Evolutionary conservation across 164 flowering plant species (phyloP).

Genomic region (Saururus chinensis): DNA sequence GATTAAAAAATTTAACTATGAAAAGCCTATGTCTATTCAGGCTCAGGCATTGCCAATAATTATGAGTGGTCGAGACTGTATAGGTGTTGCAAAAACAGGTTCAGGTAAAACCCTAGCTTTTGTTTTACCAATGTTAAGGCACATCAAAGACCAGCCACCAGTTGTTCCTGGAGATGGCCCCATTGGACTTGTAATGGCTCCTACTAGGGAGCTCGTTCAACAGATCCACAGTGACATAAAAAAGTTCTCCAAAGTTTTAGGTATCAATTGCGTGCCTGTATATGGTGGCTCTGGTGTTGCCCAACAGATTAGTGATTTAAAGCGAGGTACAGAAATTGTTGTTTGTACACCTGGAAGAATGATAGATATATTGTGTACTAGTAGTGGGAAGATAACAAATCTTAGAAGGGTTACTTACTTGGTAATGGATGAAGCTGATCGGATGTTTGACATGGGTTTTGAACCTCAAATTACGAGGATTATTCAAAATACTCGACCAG

Average conservation of each 20-base stretch:
- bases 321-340: conserved; percentile 89
- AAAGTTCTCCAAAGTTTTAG: conserved; percentile 73
- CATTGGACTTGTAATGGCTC: conserved; percentile 93
- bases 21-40: conserved; percentile 94
- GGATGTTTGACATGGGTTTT: conserved; percentile 99
- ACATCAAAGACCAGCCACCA: conserved; percentile 94
- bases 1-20: conserved; percentile 73
- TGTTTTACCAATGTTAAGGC: conserved; percentile 96
- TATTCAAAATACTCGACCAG: conserved; percentile 87
- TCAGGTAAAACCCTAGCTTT: conserved; percentile 95
- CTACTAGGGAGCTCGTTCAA: conserved; percentile 96
- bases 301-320: conserved; percentile 91
- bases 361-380: conserved; percentile 94
- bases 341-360: conserved; percentile 98
- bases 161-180: conserved; percentile 92
- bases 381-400: conserved; percentile 87
- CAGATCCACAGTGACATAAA: conserved; percentile 86
- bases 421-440: conserved; percentile 97
- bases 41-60: conserved; percentile 87
- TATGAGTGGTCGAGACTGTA: conserved; percentile 98
- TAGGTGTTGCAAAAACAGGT: conserved; percentile 94
- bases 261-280: conserved; percentile 78
- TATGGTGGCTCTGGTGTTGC: conserved; percentile 99
- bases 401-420: conserved; percentile 80
- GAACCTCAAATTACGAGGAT: conserved; percentile 96